Base-by-base conservation (phyloP, 176 grass and related monocot genomes). In the Cenchrus americanus region DNA sequence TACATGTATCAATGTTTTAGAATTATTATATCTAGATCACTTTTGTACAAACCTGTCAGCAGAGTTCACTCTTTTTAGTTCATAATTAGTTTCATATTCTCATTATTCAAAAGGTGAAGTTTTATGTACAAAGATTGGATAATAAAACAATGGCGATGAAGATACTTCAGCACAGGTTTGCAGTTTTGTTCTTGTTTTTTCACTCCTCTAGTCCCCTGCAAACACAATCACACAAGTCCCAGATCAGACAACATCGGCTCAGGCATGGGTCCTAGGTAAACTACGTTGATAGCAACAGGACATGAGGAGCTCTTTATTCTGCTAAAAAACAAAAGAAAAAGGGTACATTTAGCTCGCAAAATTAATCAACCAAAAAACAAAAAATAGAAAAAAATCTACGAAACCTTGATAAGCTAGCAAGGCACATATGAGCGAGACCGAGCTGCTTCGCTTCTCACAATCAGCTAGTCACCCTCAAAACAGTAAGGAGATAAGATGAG, bases 401-500 rank as follows among this genome's bases (percentile, higher is more conserved):
- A 23, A 24, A 24, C 59, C 22, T 62, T 26, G 59, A 62, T 62
- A 23, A 13, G 17, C 13, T 32, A 12, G 26, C 48, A 23, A 4
- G 24, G 8, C 14, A 22, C 42, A 23, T 12, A 14, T 66, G 61
- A 66, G 18, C 4, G 6, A 43, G 7, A 7, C 32, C 17, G 71
- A 54, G 71, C 50, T 75, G 62, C 44, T 51, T 62, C 24, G 42
- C 59, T 19, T 64, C 60, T 80, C 44, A 26, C 74, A 18, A 24
- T 17, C 6, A 42, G 37, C 34, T 37, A 37, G 74, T 76, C 53
- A 57, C 18, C 5, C 18, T 76, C 54, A 61, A n/a, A 60, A n/a
- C 65, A 7, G 34, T 14, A 55, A 26, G 64, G 51, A 53, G 79
- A 81, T 81, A 81, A 69, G 79, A 81, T 80, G 64, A 54, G 49